Conservation (phyloP, 176 grass and related monocot genomes). For the Phoenix roebelenii region DNA sequence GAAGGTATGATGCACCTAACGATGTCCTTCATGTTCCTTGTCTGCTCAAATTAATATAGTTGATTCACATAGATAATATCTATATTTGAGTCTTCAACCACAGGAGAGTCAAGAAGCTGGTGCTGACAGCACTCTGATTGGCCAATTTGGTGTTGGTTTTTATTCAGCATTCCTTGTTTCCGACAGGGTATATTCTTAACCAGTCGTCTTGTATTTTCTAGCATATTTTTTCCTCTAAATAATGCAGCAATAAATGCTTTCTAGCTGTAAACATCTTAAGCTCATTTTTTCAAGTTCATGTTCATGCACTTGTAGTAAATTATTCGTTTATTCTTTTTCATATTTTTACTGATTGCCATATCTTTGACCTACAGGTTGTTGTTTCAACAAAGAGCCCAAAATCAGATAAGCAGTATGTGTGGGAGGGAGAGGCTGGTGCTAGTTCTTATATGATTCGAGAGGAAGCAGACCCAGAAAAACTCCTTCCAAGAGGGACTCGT, state of each 20-base stretch:
- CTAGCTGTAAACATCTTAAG: too few relatives aligned
- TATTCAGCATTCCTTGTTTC: slow-evolving; percentile 92
- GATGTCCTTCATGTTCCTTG: neutral
- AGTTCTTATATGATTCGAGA: slow-evolving; percentile 74
- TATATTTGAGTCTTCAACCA: slow-evolving; percentile 8
- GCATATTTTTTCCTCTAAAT: too few relatives aligned
- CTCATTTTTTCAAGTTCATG: too few relatives aligned
- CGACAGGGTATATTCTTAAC: slow-evolving; percentile 61
- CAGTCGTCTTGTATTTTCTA: neutral
- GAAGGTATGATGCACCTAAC: slow-evolving; percentile 40
- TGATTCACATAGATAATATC: neutral
- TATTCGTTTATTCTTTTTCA: too few relatives aligned
- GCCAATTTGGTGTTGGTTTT: slow-evolving; percentile 98
- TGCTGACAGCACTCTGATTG: slow-evolving; percentile 89
- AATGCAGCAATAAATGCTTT: too few relatives aligned
- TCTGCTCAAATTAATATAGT: neutral
- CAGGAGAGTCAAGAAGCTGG: slow-evolving; percentile 92
- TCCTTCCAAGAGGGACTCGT: slow-evolving; percentile 78
- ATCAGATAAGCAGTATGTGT: slow-evolving; percentile 96
- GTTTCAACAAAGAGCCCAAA: slow-evolving; percentile 94
- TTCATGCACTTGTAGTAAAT: too few relatives aligned
- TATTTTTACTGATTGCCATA: neutral
- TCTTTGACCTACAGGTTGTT: slow-evolving; percentile 40
- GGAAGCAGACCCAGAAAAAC: slow-evolving; percentile 69
- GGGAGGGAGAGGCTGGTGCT: slow-evolving; percentile 77